Conservation (phyloP, 768 basidiomycete genomes). For the Dendrothele bispora region DNA sequence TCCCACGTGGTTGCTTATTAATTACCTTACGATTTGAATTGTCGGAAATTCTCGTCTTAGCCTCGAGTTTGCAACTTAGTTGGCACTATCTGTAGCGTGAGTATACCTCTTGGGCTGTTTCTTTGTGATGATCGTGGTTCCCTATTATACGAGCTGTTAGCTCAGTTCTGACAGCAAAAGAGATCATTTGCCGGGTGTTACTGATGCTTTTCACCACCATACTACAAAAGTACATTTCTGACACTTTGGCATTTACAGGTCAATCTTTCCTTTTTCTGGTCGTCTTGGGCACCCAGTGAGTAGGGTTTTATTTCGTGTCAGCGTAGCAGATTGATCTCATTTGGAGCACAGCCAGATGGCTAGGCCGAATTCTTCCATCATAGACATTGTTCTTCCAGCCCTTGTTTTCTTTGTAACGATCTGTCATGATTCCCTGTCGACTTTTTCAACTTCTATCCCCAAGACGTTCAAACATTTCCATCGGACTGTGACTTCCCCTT, state of each 20-base stretch:
- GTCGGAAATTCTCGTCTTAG: constrained; percentile 8
- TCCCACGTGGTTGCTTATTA: not conserved
- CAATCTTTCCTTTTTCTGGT: no score
- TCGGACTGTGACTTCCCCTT: constrained; percentile 35
- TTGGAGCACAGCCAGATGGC: no score
- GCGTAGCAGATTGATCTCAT: no score
- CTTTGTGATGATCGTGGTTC: constrained; percentile 53
- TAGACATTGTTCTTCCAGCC: constrained; percentile 6
- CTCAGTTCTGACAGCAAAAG: constrained; percentile 23
- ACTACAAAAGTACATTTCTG: no score
- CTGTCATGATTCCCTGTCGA: constrained; percentile 25
- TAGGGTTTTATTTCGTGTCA: no score
- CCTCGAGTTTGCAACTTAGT: constrained; percentile 1
- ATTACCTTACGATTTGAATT: not conserved
- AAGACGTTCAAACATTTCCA: constrained; percentile 21
- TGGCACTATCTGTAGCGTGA: constrained; percentile 2
- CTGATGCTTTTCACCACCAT: constrained; percentile 36
- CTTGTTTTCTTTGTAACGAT: constrained; percentile 28
- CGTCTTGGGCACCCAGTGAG: no score
- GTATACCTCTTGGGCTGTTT: constrained; percentile 1
- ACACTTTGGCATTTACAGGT: not conserved
- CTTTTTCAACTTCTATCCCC: constrained; percentile 21
- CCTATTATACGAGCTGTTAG: constrained; percentile 56
- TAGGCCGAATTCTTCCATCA: not conserved
- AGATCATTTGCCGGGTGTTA: constrained; percentile 45